Conservation (phyloP, 2,329 filamentous ascomycete genomes). For the Scopulariopsis brevicaulis region DNA sequence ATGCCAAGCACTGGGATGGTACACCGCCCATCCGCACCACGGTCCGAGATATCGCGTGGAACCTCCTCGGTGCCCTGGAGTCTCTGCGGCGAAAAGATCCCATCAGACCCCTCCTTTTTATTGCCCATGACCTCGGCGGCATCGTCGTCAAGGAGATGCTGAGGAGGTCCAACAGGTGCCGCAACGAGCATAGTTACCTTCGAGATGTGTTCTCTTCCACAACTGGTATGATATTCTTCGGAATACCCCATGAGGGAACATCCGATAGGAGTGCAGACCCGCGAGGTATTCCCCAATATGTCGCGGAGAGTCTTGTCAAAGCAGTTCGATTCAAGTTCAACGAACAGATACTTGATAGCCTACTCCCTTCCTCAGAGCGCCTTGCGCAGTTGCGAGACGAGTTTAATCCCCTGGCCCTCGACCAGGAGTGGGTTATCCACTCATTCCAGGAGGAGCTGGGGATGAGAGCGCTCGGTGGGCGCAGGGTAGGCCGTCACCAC, state of each 20-base stretch:
- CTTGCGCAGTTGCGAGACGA: constrained; percentile 18
- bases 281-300: constrained; percentile 10
- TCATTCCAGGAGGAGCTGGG: constrained; percentile 22
- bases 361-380: constrained; percentile 20
- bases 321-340: constrained; percentile 15
- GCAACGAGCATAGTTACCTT: constrained; percentile 7
- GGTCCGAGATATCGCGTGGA: not conserved
- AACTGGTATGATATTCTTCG: constrained; percentile 18
- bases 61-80: not conserved
- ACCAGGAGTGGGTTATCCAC: constrained; percentile 19
- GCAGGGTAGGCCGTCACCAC: constrained; percentile 5
- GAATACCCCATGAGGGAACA: constrained; percentile 19
- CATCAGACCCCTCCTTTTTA: constrained; percentile 10
- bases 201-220: constrained; percentile 12
- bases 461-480: not conserved
- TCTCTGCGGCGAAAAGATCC: not conserved
- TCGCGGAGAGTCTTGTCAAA: constrained; percentile 8
- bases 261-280: no score
- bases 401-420: constrained; percentile 15
- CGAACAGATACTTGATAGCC: constrained; percentile 18
- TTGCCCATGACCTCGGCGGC: constrained; percentile 22
- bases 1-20: not conserved
- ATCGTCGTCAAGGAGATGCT: constrained; percentile 18
- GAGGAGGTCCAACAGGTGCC: constrained; percentile 5
- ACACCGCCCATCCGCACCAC: not conserved